Evolutionary conservation across 148 eudicot genomes (phyloP).

Genomic region (Pouteria glomerata): DNA sequence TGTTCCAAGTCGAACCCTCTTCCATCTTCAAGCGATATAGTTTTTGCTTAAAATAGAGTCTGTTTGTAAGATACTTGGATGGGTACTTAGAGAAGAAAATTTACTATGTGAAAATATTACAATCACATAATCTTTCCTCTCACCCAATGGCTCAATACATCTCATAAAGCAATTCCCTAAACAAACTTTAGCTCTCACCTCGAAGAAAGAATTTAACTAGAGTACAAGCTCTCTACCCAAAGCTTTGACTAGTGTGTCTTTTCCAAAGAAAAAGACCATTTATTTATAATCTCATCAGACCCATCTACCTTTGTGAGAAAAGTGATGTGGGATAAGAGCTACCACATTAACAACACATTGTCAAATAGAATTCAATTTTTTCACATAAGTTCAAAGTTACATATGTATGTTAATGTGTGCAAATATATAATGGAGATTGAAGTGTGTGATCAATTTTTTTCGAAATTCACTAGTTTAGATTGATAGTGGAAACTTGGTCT

Average conservation of each 20-base stretch:
- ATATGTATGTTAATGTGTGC: too few species aligned
- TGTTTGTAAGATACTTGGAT: background rate
- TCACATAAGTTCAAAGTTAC: background rate
- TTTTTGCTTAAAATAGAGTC: background rate
- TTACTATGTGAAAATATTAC: background rate
- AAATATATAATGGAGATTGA: too few species aligned
- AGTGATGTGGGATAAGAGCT: background rate
- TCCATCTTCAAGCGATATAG: too few species aligned
- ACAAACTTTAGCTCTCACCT: too few species aligned
- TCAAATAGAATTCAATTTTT: too few species aligned
- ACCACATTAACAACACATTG: background rate
- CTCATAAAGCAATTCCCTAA: too few species aligned
- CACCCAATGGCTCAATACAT: background rate
- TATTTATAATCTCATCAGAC: too few species aligned
- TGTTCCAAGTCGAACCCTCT: too few species aligned
- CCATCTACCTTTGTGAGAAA: background rate
- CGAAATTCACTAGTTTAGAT: background rate
- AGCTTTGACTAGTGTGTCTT: too few species aligned
- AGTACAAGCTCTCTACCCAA: background rate
- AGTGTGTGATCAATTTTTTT: background rate
- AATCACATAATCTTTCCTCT: too few species aligned
- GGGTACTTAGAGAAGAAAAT: background rate
- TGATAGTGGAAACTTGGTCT: background rate
- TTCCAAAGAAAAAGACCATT: background rate
- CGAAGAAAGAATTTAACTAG: too few species aligned